Evolutionary conservation across 768 basidiomycete genomes (phyloP).

Genomic region (Hydnum rufescens): DNA sequence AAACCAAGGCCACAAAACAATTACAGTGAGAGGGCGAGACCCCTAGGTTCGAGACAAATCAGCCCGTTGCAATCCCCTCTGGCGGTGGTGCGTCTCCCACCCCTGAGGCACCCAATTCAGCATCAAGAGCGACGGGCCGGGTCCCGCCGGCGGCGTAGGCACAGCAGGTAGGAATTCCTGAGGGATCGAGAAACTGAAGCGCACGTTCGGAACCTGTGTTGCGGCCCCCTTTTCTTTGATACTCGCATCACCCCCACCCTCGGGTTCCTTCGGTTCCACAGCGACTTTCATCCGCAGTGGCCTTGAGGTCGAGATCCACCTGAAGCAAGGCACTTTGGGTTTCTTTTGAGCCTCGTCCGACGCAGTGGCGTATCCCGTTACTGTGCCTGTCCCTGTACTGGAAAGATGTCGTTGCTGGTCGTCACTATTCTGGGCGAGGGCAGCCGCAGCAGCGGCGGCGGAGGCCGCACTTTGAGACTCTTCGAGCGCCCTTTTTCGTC

Average conservation of each 20-base stretch:
- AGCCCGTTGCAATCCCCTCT: too few relatives aligned
- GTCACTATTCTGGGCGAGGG: background rate
- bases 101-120: too few relatives aligned
- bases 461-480: background rate
- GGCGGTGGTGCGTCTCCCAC: too few relatives aligned
- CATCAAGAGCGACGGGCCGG: too few relatives aligned
- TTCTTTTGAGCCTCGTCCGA: background rate
- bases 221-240: background rate
- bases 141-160: background rate
- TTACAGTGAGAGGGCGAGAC: too few relatives aligned
- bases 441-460: background rate
- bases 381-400: background rate
- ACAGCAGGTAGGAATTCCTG: conserved; percentile 1
- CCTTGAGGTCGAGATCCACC: conserved; percentile 2
- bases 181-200: conserved; percentile 1
- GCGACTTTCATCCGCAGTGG: background rate
- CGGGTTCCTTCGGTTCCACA: background rate
- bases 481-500: background rate
- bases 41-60: too few relatives aligned
- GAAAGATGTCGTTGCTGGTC: background rate
- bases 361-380: background rate
- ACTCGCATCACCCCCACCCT: too few relatives aligned
- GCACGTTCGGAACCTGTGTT: background rate
- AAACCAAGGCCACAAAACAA: too few relatives aligned
- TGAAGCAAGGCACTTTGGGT: conserved; percentile 1